Conservation (phyloP, 352 stramenopile species). For the Globisporangium abappressorium region DNA sequence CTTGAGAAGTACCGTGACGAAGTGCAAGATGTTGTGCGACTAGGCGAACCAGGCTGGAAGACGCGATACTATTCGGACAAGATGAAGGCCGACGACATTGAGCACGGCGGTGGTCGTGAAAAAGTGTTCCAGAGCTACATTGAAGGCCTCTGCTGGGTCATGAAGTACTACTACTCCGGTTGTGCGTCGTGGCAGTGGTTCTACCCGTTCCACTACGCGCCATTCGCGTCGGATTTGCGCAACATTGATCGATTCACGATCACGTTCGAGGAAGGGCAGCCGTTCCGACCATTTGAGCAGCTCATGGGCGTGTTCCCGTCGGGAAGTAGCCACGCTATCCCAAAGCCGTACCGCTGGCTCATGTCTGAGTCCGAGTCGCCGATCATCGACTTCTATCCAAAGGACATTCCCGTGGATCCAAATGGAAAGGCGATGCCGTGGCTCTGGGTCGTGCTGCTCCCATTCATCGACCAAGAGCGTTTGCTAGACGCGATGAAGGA, state of each 20-base stretch:
- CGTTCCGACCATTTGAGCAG: slow-evolving; percentile 97
- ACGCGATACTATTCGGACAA: slow-evolving; percentile 89
- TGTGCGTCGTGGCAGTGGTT: slow-evolving; percentile 99
- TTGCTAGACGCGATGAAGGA: slow-evolving; percentile 89
- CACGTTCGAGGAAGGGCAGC: slow-evolving; percentile 93
- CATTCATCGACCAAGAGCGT: slow-evolving; percentile 98
- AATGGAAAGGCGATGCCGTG: slow-evolving; percentile 99
- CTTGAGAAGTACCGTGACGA: slow-evolving; percentile 82
- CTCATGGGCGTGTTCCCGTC: slow-evolving; percentile 98
- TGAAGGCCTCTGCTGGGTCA: slow-evolving; percentile 98
- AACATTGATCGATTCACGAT: slow-evolving; percentile 90
- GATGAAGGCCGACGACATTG: slow-evolving; percentile 84
- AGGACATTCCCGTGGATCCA: slow-evolving; percentile 95
- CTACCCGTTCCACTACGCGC: slow-evolving; percentile 99
- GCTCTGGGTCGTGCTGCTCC: slow-evolving; percentile 98
- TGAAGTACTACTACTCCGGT: slow-evolving; percentile 99
- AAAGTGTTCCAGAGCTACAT: slow-evolving; percentile 95
- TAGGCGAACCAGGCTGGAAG: slow-evolving; percentile 97
- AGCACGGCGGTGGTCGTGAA: slow-evolving; percentile 82
- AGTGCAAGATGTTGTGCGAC: slow-evolving; percentile 91
- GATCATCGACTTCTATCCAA: slow-evolving; percentile 97
- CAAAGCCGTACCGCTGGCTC: slow-evolving; percentile 91
- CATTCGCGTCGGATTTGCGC: slow-evolving; percentile 91
- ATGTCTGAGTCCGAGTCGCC: slow-evolving; percentile 95
- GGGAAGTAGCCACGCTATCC: slow-evolving; percentile 92